These are phyloP conservation scores for Craspedostauros australis DNA, from an alignment of 108 stramenopile species.

Conservation along the genomic window DNA sequence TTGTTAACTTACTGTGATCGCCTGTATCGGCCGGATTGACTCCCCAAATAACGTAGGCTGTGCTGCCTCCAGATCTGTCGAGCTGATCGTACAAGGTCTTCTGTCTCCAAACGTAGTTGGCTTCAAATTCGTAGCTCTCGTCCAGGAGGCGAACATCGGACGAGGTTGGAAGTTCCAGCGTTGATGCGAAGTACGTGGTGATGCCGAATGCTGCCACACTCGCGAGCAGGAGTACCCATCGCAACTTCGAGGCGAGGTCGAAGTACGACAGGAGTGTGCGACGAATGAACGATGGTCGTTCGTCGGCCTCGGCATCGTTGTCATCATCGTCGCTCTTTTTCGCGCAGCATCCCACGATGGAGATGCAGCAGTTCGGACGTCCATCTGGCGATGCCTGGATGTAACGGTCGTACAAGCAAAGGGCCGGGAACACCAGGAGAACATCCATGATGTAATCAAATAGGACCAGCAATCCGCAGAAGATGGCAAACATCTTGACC, in stretches of 20 bases:
- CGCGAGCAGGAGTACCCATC: slow-evolving; percentile 14
- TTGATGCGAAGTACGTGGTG: slow-evolving; percentile 8
- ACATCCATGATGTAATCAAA: slow-evolving; percentile 29
- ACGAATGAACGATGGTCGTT: slow-evolving; percentile 15
- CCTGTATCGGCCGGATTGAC: slow-evolving; percentile 25
- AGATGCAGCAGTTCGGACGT: neutral
- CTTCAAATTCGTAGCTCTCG: slow-evolving; percentile 9
- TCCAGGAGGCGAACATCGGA: slow-evolving; percentile 27
- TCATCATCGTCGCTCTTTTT: slow-evolving; percentile 5
- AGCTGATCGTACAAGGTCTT: slow-evolving; percentile 9
- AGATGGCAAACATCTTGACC: slow-evolving; percentile 34
- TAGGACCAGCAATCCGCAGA: slow-evolving; percentile 31
- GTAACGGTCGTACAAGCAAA: slow-evolving; percentile 34
- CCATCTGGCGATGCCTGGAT: neutral
- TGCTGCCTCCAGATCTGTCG: slow-evolving; percentile 9
- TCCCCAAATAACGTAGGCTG: slow-evolving; percentile 25
- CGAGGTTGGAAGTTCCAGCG: slow-evolving; percentile 12
- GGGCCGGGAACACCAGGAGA: slow-evolving; percentile 31
- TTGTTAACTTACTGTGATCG: slow-evolving; percentile 11
- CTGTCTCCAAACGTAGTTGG: slow-evolving; percentile 19
- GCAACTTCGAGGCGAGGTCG: slow-evolving; percentile 12
- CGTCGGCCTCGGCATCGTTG: too few species aligned
- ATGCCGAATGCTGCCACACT: slow-evolving; percentile 7
- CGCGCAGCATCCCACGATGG: neutral
- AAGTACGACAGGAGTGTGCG: slow-evolving; percentile 18